Conservation (phyloP, 2,329 filamentous ascomycete genomes). For the Alternaria infectoria region DNA sequence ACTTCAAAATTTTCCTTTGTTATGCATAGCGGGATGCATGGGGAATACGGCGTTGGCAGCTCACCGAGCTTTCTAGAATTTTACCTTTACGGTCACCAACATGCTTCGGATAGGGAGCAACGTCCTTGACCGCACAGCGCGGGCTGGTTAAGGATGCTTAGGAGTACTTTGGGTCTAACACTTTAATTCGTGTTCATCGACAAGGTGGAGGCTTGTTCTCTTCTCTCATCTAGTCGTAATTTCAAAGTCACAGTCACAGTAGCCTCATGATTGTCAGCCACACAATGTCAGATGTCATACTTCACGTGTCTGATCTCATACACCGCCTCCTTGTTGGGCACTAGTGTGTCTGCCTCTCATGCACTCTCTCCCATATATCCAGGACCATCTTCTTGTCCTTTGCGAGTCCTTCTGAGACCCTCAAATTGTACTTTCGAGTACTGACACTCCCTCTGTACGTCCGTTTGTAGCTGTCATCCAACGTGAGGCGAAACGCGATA, state of each 20-base stretch:
- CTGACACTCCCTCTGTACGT: background rate
- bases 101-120: background rate
- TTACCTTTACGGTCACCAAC: background rate
- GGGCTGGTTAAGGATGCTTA: background rate
- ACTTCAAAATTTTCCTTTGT: constrained; percentile 4
- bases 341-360: background rate
- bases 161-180: background rate
- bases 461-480: background rate
- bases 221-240: background rate
- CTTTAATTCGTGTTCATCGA: background rate
- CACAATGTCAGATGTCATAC: background rate
- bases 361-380: background rate
- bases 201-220: background rate
- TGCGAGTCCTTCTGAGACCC: background rate
- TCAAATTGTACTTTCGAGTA: background rate
- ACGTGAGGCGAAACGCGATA: background rate
- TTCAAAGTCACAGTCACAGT: background rate
- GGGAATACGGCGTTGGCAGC: constrained; percentile 1
- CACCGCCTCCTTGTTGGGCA: background rate
- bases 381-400: background rate
- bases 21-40: constrained; percentile 13
- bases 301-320: background rate
- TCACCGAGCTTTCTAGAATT: constrained; percentile 1
- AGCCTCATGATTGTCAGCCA: background rate
- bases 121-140: background rate